Evolutionary conservation across 2,329 filamentous ascomycete genomes (phyloP).

Genomic region (Microsporum audouinii): DNA sequence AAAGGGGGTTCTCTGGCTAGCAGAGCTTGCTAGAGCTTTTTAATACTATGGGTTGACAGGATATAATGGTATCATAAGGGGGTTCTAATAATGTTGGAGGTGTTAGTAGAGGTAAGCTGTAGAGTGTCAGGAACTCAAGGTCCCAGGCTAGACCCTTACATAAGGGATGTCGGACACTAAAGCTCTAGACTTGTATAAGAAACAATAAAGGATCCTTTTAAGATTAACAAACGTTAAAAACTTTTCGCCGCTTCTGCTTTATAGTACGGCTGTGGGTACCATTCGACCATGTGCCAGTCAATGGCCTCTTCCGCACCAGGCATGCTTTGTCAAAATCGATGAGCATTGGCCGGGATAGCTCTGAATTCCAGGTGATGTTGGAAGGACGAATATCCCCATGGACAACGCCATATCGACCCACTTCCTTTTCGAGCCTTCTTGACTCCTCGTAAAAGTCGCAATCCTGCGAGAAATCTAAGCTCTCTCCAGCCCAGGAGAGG

Average conservation of each 20-base stretch:
- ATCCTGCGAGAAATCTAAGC: not conserved
- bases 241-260: not conserved
- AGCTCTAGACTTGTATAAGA: too few relatives aligned
- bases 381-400: not conserved
- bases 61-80: too few relatives aligned
- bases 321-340: conserved; percentile 3
- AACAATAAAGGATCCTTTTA: too few relatives aligned
- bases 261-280: not conserved
- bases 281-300: too few relatives aligned
- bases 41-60: too few relatives aligned
- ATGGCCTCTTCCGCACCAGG: not conserved
- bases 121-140: too few relatives aligned
- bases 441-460: not conserved
- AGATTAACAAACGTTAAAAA: not conserved
- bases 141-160: too few relatives aligned
- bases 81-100: too few relatives aligned
- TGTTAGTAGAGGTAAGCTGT: too few relatives aligned
- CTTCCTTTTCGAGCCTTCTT: not conserved
- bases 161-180: too few relatives aligned
- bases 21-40: too few relatives aligned
- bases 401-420: not conserved
- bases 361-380: conserved; percentile 2
- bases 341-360: conserved; percentile 1
- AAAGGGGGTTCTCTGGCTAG: too few relatives aligned
- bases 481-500: not conserved